Evolutionary conservation across 805 yeast species (phyloP).

Genomic region (Ogataea nonfermentans): DNA sequence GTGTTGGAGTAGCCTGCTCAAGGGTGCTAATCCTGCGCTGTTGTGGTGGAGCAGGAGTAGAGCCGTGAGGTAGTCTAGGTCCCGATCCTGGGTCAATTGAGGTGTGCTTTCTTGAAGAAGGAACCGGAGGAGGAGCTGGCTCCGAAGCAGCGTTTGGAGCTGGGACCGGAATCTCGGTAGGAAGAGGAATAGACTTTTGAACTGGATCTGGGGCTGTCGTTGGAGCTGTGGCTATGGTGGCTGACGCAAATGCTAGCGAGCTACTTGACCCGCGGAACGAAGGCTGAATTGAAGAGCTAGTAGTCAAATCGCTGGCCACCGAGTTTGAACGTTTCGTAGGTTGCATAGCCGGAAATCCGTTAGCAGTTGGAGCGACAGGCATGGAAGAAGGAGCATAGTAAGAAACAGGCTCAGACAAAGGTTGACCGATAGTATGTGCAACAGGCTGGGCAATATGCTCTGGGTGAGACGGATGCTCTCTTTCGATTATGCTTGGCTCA

Average conservation of each 20-base stretch:
- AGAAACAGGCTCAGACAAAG: neutral
- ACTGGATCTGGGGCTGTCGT: conserved; percentile 18
- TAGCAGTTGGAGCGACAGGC: conserved; percentile 2
- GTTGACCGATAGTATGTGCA: neutral
- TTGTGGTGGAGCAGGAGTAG: conserved; percentile 34
- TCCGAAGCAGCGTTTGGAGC: conserved; percentile 11
- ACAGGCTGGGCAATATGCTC: too few relatives aligned
- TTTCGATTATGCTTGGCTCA: neutral
- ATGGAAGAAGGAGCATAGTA: neutral
- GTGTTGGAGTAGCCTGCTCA: conserved; percentile 6
- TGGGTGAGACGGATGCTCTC: neutral
- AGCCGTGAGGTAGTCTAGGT: conserved; percentile 27
- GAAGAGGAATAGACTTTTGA: conserved; percentile 11
- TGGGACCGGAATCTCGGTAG: conserved; percentile 11
- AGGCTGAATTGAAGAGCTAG: conserved; percentile 23
- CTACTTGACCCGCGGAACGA: conserved; percentile 19
- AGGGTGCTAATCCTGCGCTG: conserved; percentile 28
- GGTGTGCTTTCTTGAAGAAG: conserved; percentile 33
- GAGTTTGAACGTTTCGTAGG: conserved; percentile 33
- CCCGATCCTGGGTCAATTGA: conserved; percentile 17
- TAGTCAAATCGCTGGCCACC: conserved; percentile 18
- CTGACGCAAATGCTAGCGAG: conserved; percentile 9
- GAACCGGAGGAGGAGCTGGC: conserved; percentile 34
- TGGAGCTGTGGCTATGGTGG: conserved; percentile 12
- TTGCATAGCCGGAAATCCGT: conserved; percentile 30